Base-by-base conservation (phyloP, 148 eudicot genomes). In the Silene uniflora region DNA sequence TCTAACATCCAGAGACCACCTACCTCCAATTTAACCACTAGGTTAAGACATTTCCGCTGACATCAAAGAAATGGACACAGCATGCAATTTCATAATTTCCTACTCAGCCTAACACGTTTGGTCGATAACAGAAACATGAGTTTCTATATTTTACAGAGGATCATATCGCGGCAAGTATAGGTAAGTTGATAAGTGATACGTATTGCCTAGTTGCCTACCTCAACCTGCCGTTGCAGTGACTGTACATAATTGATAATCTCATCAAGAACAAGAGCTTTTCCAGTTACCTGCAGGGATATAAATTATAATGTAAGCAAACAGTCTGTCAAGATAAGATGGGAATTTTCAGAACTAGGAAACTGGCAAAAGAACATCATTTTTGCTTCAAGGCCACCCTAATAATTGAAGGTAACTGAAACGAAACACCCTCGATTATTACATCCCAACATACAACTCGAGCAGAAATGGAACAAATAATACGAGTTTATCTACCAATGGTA, bases 201-300 rank as follows among this genome's bases (percentile, higher is more conserved):
- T 7, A 23, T 54, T 24, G 61, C 59, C 44, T 73, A 52, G 56
- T 52, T 52, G 56, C 56, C 56, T 69, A 92, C 98, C 91, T 92
- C 96, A 47, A 92, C 98, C 80, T 92, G 98, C 75, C 81, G 88
- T 65, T 92, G 98, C 65, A 90, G 84, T 21, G 96, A 87, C 66
- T 90, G 96, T 79, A 90, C 83, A 76, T 92, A 92, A 63, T 92
- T 92, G 72, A 92, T 92, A 71, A 92, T 92, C 80, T 92, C 97
- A 79, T 92, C 97, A 74, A 92, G 95, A 58, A 92, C 93, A 65
- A 92, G 88, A 62, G 95, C 95, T 81, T 92, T 90, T 73, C 97
- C 95, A 70, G 89, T 90, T 71, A 90, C 91, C 97, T 92, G 82
- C 71, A 54, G 52, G 52, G 65, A 76, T 32, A 59, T n/a, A n/a